Evolutionary conservation across 2,329 filamentous ascomycete species (phyloP), one percentile per base, ranked within the genome.

Genomic region (Monosporascus sp.): DNA sequence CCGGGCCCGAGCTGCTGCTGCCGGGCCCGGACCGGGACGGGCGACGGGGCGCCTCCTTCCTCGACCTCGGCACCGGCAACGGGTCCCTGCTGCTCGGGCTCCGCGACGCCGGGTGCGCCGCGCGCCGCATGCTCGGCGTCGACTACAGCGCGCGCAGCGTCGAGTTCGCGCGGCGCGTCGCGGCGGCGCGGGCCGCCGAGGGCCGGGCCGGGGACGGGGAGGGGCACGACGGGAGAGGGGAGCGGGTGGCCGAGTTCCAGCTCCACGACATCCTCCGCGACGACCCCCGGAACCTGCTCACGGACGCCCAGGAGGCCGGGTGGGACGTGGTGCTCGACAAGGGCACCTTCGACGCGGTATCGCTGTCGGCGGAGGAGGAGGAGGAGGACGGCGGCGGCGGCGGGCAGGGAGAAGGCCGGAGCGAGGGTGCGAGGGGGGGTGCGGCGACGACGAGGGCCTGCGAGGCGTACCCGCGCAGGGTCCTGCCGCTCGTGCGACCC

Each of bases 281-380:
- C 1, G 54, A 70, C 3, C 65, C 72, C 36, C 55, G 59, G 0
- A 62, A 68, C 0, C 73, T 79, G 2, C 62, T 72, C n/a, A 53
- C 62, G 22, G 49, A 54, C 22, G 48, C 60, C 7, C 55, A 45
- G 35, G 49, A 44, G 25, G 24, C 20, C 0, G 88, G 88, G 1
- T 97, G 92, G 74, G 91, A 97, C 70, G 83, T 97, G 0, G 87
- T 97, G 0, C 80, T 97, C n/a, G 94, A 99, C 72, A 99, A 99
- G 74, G 94, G 94, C 45, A 99, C 94, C 1, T 99, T 97, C 69
- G 94, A 99, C 75, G 94, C 94, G 11, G 88, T 99, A 36, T 91
- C 86, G 49, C 75, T 97, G n/a, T 82, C 79, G 50, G 77, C 78
- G 53, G 83, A 85, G 59, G 69, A 66, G 3, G 41, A 31, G 14